Base-by-base conservation (phyloP, 108 stramenopile species). In the Skeletonema potamos region DNA sequence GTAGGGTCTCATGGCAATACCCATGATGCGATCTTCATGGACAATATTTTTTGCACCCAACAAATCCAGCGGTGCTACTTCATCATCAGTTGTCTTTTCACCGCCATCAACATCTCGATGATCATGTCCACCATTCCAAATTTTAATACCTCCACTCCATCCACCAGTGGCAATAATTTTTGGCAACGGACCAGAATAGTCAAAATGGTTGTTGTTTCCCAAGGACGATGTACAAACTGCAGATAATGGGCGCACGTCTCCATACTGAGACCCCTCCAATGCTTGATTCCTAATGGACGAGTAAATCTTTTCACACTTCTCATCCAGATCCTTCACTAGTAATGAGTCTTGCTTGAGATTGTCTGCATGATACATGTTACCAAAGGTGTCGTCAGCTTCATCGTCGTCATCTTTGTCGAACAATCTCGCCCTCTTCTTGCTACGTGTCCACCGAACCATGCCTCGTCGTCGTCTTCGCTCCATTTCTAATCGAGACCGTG, bases 21-120 rank as follows among this genome's bases (percentile, higher is more conserved):
- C 83, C 90, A 92, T 92, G 70, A 95, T 92, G 17, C 92, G 82
- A 73, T 96, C 96, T 75, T 86, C 89, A 62, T 96, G 96, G 18
- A 82, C 90, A 61, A 88, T 62, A 9, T 58, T 82, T 57, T 77
- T 86, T 12, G 83, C 76, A n/a, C 84, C 84, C 54, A 92, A 43
- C 26, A 77, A 68, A 66, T 86, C 88, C 60, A 95, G 69, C 27
- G 88, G 89, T 17, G 81, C 63, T 10, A 57, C 24, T 30, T 64
- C 56, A 18, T 64, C 56, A 18, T 34, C 36, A n/a, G 66, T 1
- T 4, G 36, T 17, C 27, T 43, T 44, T 17, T 56, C 61, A 44
- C 34, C 20, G 2, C n/a, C 12, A 27, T 64, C 54, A 44, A 28
- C 44, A 51, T 55, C 17, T n/a, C 13, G 20, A 57, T 55, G 63